These are phyloP conservation scores for Yarrowia sp. DNA, from an alignment of 805 yeast species.

Conservation along the genomic window DNA sequence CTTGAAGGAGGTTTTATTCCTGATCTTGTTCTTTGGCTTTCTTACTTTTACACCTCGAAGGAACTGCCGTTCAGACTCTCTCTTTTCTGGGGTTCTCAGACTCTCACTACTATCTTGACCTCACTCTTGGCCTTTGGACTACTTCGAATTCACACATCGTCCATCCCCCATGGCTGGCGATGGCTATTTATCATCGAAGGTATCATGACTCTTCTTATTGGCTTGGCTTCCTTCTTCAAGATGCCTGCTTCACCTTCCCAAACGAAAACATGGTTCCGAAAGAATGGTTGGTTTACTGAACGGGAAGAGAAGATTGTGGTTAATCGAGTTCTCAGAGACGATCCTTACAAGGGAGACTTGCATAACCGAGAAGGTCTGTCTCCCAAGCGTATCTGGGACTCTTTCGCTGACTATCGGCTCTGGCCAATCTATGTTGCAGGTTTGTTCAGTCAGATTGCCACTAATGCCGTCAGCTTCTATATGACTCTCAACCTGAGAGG, in stretches of 20 bases:
- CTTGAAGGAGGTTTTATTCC: conserved; percentile 75
- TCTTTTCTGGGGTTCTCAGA: conserved; percentile 64
- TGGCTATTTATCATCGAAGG: conserved; percentile 75
- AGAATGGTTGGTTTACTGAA: conserved; percentile 61
- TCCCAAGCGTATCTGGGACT: conserved; percentile 51
- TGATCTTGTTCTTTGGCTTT: conserved; percentile 66
- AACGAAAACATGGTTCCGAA: conserved; percentile 58
- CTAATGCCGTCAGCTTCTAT: conserved; percentile 52
- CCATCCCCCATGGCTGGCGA: conserved; percentile 59
- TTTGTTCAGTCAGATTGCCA: conserved; percentile 54
- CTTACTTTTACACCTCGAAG: conserved; percentile 66
- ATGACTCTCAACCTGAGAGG: conserved; percentile 57
- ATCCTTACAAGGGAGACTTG: conserved; percentile 70
- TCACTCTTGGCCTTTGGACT: conserved; percentile 63
- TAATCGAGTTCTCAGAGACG: conserved; percentile 65
- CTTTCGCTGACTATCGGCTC: conserved; percentile 59
- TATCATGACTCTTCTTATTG: conserved; percentile 60
- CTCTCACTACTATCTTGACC: conserved; percentile 56
- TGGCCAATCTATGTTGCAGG: conserved; percentile 64
- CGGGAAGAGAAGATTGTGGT: conserved; percentile 65
- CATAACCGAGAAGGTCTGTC: conserved; percentile 63
- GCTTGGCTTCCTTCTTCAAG: conserved; percentile 55
- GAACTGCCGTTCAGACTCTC: conserved; percentile 67
- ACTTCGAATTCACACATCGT: conserved; percentile 48
- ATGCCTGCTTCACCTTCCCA: conserved; percentile 64